Evolutionary conservation across 1,284 basidiomycete genomes (phyloP), one percentile per base, ranked within the genome.

Genomic region (Austroboletus olivaceoglutinosus): DNA sequence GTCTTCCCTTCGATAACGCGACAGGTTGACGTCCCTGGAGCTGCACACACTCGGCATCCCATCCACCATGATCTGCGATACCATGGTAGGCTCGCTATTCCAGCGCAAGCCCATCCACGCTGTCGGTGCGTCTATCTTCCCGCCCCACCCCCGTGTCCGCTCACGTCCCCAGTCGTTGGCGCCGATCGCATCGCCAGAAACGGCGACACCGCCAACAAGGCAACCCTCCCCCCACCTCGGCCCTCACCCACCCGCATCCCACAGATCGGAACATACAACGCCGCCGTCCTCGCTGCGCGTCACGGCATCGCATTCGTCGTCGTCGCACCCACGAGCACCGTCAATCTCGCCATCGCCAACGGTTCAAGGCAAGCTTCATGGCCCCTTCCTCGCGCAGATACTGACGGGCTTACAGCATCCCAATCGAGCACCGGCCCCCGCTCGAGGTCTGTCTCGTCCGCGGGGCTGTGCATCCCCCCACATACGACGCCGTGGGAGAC

Each of bases 201-300:
- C 61, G 93, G 93, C 3, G 93, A 96, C 70, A 95, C 93, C 0
- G 93, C 93, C 19, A 96, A 96, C 77, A 96, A 96, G 75, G 89
- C 85, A 45, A 34, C 48, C 36, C 69, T 58, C 18, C 19, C 31
- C 27, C 33, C 12, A 25, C 41, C 22, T 38, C 12, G 29, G 48
- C 29, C 31, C 15, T 2, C 21, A 5, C 39, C 37, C 15, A 39
- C 15, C 12, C 30, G n/a, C 30, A 37, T 37, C 41, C 29, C 50
- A 7, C 16, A 91, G 85, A 86, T 94, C 59, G 91, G 92, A 36
- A 94, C 92, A 2, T 94, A 93, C 72, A 92, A 94, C 61, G 91
- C 91, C 10, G 91, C 91, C 9, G 91, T 93, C 15, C 76, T 94
- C 18, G 91, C 91, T 2, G 85, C 88, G 43, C 78, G 89, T 30